Evolutionary conservation across 2,329 filamentous ascomycete genomes (phyloP), one percentile per base, ranked within the genome.

Genomic region (Alternaria sp.): DNA sequence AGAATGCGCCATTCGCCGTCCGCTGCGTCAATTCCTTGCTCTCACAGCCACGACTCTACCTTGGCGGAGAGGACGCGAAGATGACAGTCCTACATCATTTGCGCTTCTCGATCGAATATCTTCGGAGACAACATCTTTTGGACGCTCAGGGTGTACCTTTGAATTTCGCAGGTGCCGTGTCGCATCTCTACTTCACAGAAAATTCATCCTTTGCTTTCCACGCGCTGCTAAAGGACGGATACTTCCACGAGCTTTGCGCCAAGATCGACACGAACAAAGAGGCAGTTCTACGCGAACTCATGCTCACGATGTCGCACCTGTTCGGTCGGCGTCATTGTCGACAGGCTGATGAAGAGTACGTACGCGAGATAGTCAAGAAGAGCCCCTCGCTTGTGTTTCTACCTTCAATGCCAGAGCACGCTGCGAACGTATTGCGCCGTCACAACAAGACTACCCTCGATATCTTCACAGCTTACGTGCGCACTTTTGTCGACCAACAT

Each of bases 101-200:
- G 7, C 86, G 92, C 4, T 94, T 94, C 75, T 93, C 91, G 0
- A 91, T 94, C 45, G 91, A 94, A 65, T 94, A 93, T 68, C 83
- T 94, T 1, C 85, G 90, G 20, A 83, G 89, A 36, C 89, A 93
- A 67, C 82, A 86, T 44, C 84, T 94, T 0, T 81, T 94, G 9
- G 87, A 86, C 4, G 75, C 80, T 0, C 74, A 79, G 1, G 92
- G 91, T 46, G 80, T 77, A 2, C 90, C 92, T 0, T 78, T 93
- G 12, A 92, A 94, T 73, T 92, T 94, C 72, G 86, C 91, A 0
- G 87, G 88, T 0, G 82, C 88, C 4, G 85, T 93, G 0, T 86
- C 87, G 0, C 90, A 93, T 76, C 79, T 94, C 1, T 93, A 93
- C 79, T 93, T 89, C 69, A 91, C 89, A 0, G 90, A 93, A 68